Evolutionary conservation across 352 stramenopile genomes (phyloP), one percentile per base, ranked within the genome.

Genomic region (Phytophthora hibernalis): DNA sequence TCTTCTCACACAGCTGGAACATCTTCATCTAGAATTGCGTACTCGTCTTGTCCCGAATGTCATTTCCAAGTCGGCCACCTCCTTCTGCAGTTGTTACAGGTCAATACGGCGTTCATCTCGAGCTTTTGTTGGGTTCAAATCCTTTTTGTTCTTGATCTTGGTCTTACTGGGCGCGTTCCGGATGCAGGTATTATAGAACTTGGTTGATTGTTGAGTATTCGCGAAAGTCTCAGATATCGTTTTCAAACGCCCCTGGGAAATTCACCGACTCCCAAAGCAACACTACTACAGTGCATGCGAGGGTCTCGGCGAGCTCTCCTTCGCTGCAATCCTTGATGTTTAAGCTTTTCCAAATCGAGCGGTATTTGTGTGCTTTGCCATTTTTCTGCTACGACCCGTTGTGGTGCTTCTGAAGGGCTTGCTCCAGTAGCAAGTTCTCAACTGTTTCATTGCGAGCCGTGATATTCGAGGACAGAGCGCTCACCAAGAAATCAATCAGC

Each of bases 401-500:
- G 33, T 68, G 20, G 45, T 69, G 61, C 26, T 60, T 70, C 7
- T 61, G 37, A 1, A 76, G 50, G 15, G 69, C 52, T 51, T 68
- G 43, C n/a, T 74, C 69, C 2, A 77, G 50, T 22, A 85, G 51
- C 13, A 79, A 22, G 11, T 85, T 82, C 63, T 85, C 77, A 8
- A 85, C 79, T 65, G 78, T 74, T 45, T 85, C 72, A 21, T 73
- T 72, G 13, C 61, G 75, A 24, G 51, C 54, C 5, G 42, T 48
- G 24, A 85, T 78, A 49, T 82, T 77, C 11, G 58, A 58, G 5
- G 71, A 73, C 21, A 66, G 56, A 2, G 68, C 66, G 18, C 61
- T 77, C 28, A 83, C 47, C 40, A 83, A 58, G 49, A 85, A 85
- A 47, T 85, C 70, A 6, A 76, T 74, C 21, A 85, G 57, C 24